These are phyloP conservation scores for Henckelia pumila DNA, from an alignment of 257 asterid genomes.

Conservation along the genomic window DNA sequence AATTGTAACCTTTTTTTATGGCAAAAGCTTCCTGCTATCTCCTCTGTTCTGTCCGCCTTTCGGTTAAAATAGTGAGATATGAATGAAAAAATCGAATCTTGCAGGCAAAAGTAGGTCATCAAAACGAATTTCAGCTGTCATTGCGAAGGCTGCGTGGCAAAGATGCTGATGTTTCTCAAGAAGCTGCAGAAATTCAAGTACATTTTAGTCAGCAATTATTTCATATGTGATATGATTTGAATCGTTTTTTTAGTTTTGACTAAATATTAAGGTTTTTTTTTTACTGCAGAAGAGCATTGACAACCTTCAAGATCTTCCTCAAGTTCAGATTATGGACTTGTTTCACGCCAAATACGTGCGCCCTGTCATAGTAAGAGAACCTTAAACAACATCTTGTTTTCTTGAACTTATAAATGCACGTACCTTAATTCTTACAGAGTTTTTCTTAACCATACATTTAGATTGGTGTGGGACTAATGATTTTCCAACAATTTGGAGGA, in stretches of 20 bases:
- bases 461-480: constrained; percentile 85
- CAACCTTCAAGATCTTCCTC: constrained; percentile 51
- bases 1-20: too few relatives aligned
- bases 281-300: constrained; percentile 44
- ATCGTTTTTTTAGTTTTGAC: background rate
- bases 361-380: constrained; percentile 57
- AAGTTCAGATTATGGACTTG: constrained; percentile 53
- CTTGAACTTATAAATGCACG: background rate
- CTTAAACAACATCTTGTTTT: background rate
- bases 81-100: background rate
- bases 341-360: constrained; percentile 50
- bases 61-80: background rate
- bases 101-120: constrained; percentile 79
- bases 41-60: too few relatives aligned
- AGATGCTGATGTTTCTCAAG: constrained; percentile 53
- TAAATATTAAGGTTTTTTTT: constrained; percentile 7
- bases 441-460: constrained; percentile 17
- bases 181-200: constrained; percentile 79
- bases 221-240: background rate
- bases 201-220: too few relatives aligned
- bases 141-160: constrained; percentile 64
- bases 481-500: constrained; percentile 73
- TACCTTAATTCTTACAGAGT: background rate
- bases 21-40: too few relatives aligned
- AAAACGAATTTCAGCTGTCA: constrained; percentile 63